phyloP scores from a whole-genome alignment of 768 basidiomycete genomes.

The Amanita rubescens region DNA sequence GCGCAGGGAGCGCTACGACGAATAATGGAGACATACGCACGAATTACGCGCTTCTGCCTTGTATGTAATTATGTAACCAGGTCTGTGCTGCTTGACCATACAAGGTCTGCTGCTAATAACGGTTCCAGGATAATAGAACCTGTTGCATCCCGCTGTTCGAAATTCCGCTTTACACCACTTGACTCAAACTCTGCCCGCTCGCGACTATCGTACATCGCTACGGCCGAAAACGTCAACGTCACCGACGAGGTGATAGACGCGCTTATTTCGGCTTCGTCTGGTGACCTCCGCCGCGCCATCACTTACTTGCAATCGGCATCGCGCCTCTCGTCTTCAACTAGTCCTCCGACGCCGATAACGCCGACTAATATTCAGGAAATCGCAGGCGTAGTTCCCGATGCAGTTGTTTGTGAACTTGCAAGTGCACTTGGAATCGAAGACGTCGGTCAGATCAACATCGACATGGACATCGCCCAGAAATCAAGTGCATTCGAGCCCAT shows the following conservation, averaged over 20 bases:
- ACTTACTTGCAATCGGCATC: constrained; percentile 97
- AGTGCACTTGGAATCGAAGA: constrained; percentile 65
- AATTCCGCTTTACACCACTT: constrained; percentile 95
- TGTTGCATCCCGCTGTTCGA: constrained; percentile 96
- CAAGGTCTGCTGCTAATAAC: background rate
- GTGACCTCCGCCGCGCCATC: constrained; percentile 94
- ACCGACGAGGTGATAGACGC: constrained; percentile 53
- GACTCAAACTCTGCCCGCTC: constrained; percentile 68
- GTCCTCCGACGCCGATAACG: constrained; percentile 68
- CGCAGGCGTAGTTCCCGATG: constrained; percentile 86
- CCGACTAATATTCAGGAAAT: constrained; percentile 88
- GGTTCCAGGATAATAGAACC: constrained; percentile 88
- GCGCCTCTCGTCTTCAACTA: constrained; percentile 70
- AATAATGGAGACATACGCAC: constrained; percentile 99
- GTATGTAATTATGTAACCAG: constrained; percentile 99
- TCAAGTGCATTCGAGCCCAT: constrained; percentile 51
- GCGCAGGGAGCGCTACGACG: constrained; percentile 93
- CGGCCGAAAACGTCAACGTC: constrained; percentile 60
- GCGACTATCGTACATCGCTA: constrained; percentile 76
- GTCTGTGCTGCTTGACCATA: constrained; percentile 32
- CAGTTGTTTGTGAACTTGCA: constrained; percentile 63
- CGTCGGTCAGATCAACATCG: constrained; percentile 36
- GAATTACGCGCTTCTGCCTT: constrained; percentile 95
- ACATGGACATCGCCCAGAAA: constrained; percentile 35
- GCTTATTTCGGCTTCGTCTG: constrained; percentile 75